Conservation (phyloP, 2,329 filamentous ascomycete genomes). For the Ceratocystis cubensis region DNA sequence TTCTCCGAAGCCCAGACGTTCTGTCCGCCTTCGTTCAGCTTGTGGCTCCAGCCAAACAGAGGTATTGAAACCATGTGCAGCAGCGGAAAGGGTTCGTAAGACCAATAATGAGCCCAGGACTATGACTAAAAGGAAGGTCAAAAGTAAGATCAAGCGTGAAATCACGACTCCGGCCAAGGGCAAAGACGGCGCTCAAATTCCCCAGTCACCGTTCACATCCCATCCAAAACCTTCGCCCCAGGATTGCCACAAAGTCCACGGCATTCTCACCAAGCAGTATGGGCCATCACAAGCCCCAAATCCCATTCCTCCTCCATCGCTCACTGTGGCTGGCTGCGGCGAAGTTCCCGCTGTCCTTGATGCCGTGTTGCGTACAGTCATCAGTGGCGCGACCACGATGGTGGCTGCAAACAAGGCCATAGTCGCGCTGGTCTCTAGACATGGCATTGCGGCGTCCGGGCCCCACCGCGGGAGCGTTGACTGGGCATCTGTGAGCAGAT, state of each 20-base stretch:
- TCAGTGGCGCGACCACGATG: slow-evolving; percentile 41
- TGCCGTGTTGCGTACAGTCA: slow-evolving; percentile 40
- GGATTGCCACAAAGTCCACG: slow-evolving; percentile 1
- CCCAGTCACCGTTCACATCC: slow-evolving; percentile 1
- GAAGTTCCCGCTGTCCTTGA: slow-evolving; percentile 45
- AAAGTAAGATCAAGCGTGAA: neutral
- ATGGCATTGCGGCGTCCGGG: slow-evolving; percentile 49
- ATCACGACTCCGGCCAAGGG: neutral
- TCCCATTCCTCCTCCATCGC: slow-evolving; percentile 2
- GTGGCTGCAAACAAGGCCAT: slow-evolving; percentile 51
- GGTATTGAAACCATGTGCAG: neutral
- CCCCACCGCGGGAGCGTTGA: slow-evolving; percentile 59
- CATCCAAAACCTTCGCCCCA: neutral
- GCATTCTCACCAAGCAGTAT: neutral
- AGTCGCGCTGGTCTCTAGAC: slow-evolving; percentile 48
- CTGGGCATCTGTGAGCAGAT: slow-evolving; percentile 57
- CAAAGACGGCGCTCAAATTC: neutral
- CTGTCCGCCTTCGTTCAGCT: neutral
- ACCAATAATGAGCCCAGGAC: neutral
- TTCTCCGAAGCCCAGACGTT: neutral
- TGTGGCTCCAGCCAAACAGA: neutral
- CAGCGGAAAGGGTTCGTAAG: neutral
- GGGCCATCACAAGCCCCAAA: neutral
- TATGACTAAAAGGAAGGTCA: neutral
- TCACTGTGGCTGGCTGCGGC: slow-evolving; percentile 51